Evolutionary conservation across 306 rosid genomes (phyloP).

Genomic region (Begonia masoniana): DNA sequence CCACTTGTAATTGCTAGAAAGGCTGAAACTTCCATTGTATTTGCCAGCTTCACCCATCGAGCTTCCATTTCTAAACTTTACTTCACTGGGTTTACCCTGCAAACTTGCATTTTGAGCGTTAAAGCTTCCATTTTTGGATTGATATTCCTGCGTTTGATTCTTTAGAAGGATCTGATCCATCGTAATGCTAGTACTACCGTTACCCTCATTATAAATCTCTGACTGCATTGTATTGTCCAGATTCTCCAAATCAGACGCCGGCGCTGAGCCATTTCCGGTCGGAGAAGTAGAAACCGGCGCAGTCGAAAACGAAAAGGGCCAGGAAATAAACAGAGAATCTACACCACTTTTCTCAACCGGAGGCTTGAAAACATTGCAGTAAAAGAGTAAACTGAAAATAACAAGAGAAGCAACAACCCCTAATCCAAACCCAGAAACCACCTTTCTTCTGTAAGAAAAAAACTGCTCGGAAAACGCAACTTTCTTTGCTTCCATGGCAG

Average conservation of each 20-base stretch:
- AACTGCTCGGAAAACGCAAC: slow-evolving; percentile 33
- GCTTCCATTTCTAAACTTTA: background rate
- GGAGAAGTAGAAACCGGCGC: background rate
- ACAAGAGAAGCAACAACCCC: slow-evolving; percentile 44
- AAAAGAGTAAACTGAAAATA: slow-evolving; percentile 26
- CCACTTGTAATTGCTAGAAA: too few species aligned
- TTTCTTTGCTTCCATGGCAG: slow-evolving; percentile 46
- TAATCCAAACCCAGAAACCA: slow-evolving; percentile 58
- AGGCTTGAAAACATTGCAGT: slow-evolving; percentile 16
- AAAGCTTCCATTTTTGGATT: background rate
- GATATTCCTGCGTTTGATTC: slow-evolving; percentile 8
- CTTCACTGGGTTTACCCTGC: background rate
- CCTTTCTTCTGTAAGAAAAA: slow-evolving; percentile 33
- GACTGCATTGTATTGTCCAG: background rate
- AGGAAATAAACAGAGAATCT: slow-evolving; percentile 20
- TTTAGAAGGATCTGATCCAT: slow-evolving; percentile 14
- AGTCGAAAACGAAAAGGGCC: slow-evolving; percentile 28
- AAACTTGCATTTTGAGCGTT: too few species aligned
- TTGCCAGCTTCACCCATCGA: too few species aligned
- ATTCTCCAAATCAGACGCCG: background rate
- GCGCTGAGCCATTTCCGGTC: slow-evolving; percentile 7
- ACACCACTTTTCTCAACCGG: slow-evolving; percentile 6
- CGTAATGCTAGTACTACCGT: slow-evolving; percentile 5
- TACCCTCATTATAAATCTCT: slow-evolving; percentile 1
- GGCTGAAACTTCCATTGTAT: too few species aligned